Conservation (phyloP, 805 yeast genomes). For the Candida quercuum region DNA sequence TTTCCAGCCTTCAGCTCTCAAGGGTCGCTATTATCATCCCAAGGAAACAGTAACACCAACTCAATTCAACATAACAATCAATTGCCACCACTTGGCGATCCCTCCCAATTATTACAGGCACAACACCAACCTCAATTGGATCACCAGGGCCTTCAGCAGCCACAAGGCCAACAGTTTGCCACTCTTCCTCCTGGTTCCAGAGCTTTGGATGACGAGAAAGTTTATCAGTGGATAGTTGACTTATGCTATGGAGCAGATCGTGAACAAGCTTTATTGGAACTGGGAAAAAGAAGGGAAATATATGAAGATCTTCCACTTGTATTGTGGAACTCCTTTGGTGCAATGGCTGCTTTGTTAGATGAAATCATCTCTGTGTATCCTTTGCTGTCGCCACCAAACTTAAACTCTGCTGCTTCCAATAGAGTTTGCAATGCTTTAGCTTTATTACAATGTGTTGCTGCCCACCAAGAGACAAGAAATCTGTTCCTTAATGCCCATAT, state of each 20-base stretch:
- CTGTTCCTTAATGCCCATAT: slow-evolving; percentile 85
- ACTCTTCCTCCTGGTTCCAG: slow-evolving; percentile 24
- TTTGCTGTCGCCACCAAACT: slow-evolving; percentile 75
- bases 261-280: slow-evolving; percentile 86
- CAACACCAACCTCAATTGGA: slow-evolving; percentile 11
- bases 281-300: slow-evolving; percentile 92
- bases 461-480: slow-evolving; percentile 85
- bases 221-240: slow-evolving; percentile 86
- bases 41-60: slow-evolving; percentile 3
- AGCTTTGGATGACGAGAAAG: slow-evolving; percentile 71
- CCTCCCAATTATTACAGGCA: slow-evolving; percentile 11
- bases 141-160: slow-evolving; percentile 10
- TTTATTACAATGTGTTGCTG: slow-evolving; percentile 91
- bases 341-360: slow-evolving; percentile 84
- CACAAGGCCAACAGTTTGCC: slow-evolving; percentile 6
- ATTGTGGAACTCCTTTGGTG: slow-evolving; percentile 94
- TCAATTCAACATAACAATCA: slow-evolving; percentile 12
- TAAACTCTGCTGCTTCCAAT: slow-evolving; percentile 82
- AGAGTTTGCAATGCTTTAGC: slow-evolving; percentile 96
- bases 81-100: slow-evolving; percentile 7
- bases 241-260: slow-evolving; percentile 85
- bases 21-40: neutral
- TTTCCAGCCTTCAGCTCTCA: slow-evolving; percentile 14
- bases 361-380: slow-evolving; percentile 92
- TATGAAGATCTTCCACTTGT: slow-evolving; percentile 91